phyloP scores from a whole-genome alignment of 345 rosid genomes.

The Arabis hirsuta region DNA sequence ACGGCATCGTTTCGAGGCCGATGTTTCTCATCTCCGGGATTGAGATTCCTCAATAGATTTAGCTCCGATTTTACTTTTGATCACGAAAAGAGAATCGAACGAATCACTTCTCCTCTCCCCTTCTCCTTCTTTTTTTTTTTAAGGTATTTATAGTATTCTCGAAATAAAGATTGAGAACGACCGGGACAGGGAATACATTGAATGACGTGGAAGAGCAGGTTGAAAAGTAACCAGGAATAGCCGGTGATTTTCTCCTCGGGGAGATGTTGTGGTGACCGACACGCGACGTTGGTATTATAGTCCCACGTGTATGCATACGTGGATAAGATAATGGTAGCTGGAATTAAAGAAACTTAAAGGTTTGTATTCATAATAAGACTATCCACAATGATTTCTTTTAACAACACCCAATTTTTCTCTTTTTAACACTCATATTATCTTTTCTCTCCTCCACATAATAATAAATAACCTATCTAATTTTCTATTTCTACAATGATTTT shows the following conservation, averaged over 20 bases:
- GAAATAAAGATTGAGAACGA: conserved; percentile 20
- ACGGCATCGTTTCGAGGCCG: conserved; percentile 33
- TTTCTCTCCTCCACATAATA: too few relatives aligned
- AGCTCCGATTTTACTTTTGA: conserved; percentile 18
- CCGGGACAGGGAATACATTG: conserved; percentile 28
- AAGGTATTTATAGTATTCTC: conserved; percentile 17
- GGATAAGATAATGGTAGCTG: conserved; percentile 9
- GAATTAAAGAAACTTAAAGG: conserved; percentile 21
- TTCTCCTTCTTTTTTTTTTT: background rate
- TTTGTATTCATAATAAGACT: too few relatives aligned
- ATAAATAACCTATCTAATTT: too few relatives aligned
- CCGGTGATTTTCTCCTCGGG: conserved; percentile 10
- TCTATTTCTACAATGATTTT: too few relatives aligned
- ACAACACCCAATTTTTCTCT: too few relatives aligned
- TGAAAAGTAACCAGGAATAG: conserved; percentile 22
- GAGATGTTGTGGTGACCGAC: conserved; percentile 15
- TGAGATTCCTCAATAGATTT: conserved; percentile 17
- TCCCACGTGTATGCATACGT: conserved; percentile 27
- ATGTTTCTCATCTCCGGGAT: conserved; percentile 27
- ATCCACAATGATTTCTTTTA: too few relatives aligned
- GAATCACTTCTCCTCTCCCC: conserved; percentile 42
- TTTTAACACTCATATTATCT: too few relatives aligned
- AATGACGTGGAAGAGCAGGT: conserved; percentile 32
- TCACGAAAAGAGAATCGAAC: conserved; percentile 28
- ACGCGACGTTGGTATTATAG: background rate